Base-by-base conservation (phyloP, 176 grass and related monocot species). In the Lolium perenne region DNA sequence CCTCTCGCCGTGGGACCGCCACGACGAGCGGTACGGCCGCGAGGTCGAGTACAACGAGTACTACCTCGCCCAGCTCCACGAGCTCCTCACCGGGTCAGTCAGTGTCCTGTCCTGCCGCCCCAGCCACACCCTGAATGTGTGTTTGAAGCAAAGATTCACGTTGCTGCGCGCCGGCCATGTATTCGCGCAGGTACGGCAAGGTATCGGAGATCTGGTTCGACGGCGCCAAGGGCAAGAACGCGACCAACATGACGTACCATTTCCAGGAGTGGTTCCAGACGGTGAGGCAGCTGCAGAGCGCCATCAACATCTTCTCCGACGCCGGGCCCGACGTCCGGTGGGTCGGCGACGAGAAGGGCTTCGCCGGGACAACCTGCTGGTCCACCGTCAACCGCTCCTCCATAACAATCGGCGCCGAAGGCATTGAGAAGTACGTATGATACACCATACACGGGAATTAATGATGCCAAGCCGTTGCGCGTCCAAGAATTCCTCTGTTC, bases 141-240 rank as follows among this genome's bases (percentile, higher is more conserved):
- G n/a, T n/a, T n/a, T n/a, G n/a, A n/a, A n/a, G 14, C 40, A 8
- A 74, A 13, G n/a, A 59, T 1, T 1, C n/a, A 3, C 38, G n/a
- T n/a, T n/a, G n/a, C n/a, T n/a, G n/a, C n/a, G n/a, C n/a, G 35
- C 74, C 13, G 3, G 15, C 38, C 16, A 10, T 8, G 2, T n/a
- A n/a, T n/a, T n/a, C n/a, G 2, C 25, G 60, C 13, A 97, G 93
- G 76, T 95, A 98, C 67, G 96, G 96, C 56, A 86, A 51, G 50
- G 60, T 98, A 72, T 92, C 88, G 71, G 96, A 98, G 87, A 95
- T 98, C 40, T 98, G 96, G 96, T 98, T 98, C 86, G 96, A 98
- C 64, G 96, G 96, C 32, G 92, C 94, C 21, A 94, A 98, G 86
- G 96, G 93, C 23, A 82, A 84, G 60, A 94, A 95, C 74, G 93